These are phyloP conservation scores for Sclerotinia nivalis DNA, from an alignment of 2,329 filamentous ascomycete genomes.

Conservation along the genomic window DNA sequence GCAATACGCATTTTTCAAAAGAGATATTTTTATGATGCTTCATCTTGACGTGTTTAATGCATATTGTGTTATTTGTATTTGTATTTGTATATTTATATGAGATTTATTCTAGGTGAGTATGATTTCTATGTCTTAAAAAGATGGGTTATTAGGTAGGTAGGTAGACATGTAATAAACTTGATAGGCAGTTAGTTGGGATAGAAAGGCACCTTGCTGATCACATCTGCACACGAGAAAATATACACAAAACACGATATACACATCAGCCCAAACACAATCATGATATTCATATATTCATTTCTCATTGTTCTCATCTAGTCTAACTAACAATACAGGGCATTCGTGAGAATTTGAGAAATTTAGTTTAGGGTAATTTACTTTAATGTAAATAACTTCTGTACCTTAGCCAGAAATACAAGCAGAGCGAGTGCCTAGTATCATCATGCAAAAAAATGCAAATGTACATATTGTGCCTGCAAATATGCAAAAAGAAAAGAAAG, in stretches of 20 bases:
- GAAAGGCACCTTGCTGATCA: not conserved
- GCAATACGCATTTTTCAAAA: too few species aligned
- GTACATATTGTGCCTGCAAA: not conserved
- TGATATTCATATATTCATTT: constrained; percentile 1
- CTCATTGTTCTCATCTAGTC: not conserved
- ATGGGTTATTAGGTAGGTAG: too few species aligned
- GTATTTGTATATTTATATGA: too few species aligned
- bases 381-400: not conserved
- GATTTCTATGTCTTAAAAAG: too few species aligned
- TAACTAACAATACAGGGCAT: not conserved
- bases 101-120: too few species aligned
- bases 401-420: not conserved
- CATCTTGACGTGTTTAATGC: too few species aligned
- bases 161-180: too few species aligned
- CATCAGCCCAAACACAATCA: not conserved
- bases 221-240: not conserved
- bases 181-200: too few species aligned
- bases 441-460: not conserved
- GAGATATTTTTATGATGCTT: too few species aligned
- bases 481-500: not conserved
- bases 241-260: not conserved
- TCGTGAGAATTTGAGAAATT: not conserved
- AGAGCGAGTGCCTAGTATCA: not conserved
- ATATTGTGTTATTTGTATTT: too few species aligned
- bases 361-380: not conserved